Percentiles rank a stretch among this genome's conserved stretches.
These are phyloP conservation scores for Neurospora discreta DNA, from an alignment of 495 filamentous ascomycete genomes.

Conservation along the genomic window DNA sequence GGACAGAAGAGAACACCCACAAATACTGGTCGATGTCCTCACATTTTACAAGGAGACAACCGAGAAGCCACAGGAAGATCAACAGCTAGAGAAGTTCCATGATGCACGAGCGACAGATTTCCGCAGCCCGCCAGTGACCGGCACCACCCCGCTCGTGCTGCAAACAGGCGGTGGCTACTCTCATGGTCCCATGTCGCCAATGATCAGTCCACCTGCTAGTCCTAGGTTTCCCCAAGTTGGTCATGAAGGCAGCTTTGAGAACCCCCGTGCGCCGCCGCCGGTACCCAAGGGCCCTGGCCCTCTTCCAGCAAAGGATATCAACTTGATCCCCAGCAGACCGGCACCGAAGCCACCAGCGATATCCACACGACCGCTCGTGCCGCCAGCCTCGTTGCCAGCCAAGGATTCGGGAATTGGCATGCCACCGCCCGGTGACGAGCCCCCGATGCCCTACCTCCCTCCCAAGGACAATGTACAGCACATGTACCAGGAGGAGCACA, in stretches of 20 bases:
- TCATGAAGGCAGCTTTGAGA: slow-evolving; percentile 91
- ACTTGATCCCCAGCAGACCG: slow-evolving; percentile 51
- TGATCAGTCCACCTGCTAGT: slow-evolving; percentile 75
- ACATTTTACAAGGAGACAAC: slow-evolving; percentile 92
- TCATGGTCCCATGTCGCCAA: slow-evolving; percentile 45
- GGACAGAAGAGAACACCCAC: slow-evolving; percentile 89
- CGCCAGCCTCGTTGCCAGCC: slow-evolving; percentile 34
- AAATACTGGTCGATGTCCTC: slow-evolving; percentile 89
- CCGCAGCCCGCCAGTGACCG: slow-evolving; percentile 33
- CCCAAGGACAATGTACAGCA: slow-evolving; percentile 33
- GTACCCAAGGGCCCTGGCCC: slow-evolving; percentile 51
- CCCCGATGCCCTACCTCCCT: slow-evolving; percentile 32
- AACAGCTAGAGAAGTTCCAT: slow-evolving; percentile 91
- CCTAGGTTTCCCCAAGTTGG: slow-evolving; percentile 81
- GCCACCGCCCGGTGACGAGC: slow-evolving; percentile 42
- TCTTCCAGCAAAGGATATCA: slow-evolving; percentile 36
- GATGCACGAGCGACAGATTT: slow-evolving; percentile 57
- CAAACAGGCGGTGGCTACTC: slow-evolving; percentile 21
- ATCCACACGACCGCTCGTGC: slow-evolving; percentile 29
- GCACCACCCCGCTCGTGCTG: slow-evolving; percentile 35
- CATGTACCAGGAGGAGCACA: slow-evolving; percentile 43
- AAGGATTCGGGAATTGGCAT: slow-evolving; percentile 46
- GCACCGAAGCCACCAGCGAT: slow-evolving; percentile 54
- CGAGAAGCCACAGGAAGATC: slow-evolving; percentile 67
- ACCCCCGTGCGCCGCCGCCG: slow-evolving; percentile 85